phyloP scores from a whole-genome alignment of 1,284 basidiomycete genomes.

The Pholiota adiposa region DNA sequence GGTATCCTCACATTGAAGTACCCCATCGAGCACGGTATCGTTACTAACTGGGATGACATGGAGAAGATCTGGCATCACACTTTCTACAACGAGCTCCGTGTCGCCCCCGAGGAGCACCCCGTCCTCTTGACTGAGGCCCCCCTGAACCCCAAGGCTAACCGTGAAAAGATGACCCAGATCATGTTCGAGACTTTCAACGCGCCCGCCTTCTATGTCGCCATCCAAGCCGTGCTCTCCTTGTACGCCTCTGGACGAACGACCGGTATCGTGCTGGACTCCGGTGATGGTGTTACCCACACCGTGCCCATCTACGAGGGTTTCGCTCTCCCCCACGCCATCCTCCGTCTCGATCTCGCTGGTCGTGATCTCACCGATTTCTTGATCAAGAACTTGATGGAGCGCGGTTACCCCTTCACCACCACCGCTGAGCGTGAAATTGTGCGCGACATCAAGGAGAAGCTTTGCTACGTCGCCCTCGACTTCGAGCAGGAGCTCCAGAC shows the following conservation, averaged over 20 bases:
- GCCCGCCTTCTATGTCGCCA: conserved; percentile 92
- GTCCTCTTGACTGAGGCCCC: conserved; percentile 91
- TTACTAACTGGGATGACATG: conserved; percentile 98
- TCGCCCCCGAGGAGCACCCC: conserved; percentile 74
- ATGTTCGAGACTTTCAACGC: conserved; percentile 98
- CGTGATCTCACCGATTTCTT: conserved; percentile 94
- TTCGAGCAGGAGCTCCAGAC: conserved; percentile 97
- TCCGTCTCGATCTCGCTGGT: conserved; percentile 93
- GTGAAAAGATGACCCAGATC: conserved; percentile 97
- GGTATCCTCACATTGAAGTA: conserved; percentile 93
- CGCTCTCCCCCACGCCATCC: conserved; percentile 93
- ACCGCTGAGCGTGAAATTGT: conserved; percentile 96
- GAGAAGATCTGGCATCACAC: conserved; percentile 96
- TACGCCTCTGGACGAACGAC: conserved; percentile 93
- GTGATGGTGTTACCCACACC: conserved; percentile 93
- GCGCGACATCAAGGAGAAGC: conserved; percentile 98
- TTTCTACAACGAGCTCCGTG: conserved; percentile 88
- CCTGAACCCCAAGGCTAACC: conserved; percentile 92
- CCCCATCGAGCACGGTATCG: conserved; percentile 84
- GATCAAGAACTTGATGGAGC: conserved; percentile 92
- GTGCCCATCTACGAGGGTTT: conserved; percentile 97
- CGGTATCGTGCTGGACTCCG: conserved; percentile 94
- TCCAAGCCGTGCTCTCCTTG: conserved; percentile 91
- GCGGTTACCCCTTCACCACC: conserved; percentile 94
- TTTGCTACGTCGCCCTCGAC: conserved; percentile 96